Percentiles rank a stretch among this genome's conserved stretches.
These are phyloP conservation scores for Fusarium odoratissimum DNA, from an alignment of 2,329 filamentous ascomycete genomes.

Conservation along the genomic window DNA sequence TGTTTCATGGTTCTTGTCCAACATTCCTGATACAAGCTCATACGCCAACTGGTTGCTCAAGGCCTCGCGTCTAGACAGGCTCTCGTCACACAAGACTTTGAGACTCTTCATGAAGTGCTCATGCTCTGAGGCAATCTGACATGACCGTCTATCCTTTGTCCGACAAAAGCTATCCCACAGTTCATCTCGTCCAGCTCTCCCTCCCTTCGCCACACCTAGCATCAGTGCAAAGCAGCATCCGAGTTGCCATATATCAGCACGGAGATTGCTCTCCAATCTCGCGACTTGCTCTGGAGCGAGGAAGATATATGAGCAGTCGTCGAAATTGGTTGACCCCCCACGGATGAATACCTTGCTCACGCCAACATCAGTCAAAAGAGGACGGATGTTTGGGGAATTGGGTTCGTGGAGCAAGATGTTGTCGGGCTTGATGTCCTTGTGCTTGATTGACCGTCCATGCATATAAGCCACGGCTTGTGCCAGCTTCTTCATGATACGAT, in stretches of 20 bases:
- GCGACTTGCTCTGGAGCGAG: not conserved
- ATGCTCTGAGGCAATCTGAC: not conserved
- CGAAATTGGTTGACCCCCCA: not conserved
- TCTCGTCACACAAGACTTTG: not conserved
- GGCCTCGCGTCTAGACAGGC: rapidly evolving
- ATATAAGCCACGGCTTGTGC: not conserved
- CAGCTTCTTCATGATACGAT: not conserved
- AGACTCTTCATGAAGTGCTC: not conserved
- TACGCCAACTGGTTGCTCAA: not conserved
- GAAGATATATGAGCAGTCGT: not conserved
- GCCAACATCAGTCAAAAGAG: not conserved
- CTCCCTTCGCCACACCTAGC: not conserved
- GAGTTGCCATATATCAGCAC: not conserved
- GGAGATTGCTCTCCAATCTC: not conserved
- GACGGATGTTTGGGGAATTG: rapidly evolving
- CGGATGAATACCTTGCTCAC: not conserved
- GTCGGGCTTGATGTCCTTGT: not conserved
- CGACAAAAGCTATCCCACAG: not conserved
- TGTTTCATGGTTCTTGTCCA: not conserved
- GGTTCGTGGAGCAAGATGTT: not conserved
- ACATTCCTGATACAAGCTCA: not conserved
- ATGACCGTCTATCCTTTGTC: not conserved
- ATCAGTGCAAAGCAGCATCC: not conserved
- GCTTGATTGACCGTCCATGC: not conserved
- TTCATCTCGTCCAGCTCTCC: not conserved